Evolutionary conservation across 176 grass and related monocot species (phyloP).

Genomic region (Chrysopogon serrulatus): DNA sequence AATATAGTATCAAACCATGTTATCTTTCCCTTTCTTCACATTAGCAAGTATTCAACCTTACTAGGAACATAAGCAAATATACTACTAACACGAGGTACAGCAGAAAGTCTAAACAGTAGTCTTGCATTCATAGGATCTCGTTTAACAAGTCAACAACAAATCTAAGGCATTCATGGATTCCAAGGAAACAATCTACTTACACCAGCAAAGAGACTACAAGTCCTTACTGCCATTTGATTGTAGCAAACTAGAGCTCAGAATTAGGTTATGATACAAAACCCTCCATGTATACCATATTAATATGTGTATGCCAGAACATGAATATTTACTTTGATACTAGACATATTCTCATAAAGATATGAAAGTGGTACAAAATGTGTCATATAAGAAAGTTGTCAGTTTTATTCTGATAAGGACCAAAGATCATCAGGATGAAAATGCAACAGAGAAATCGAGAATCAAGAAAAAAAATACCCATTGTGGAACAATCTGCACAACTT

Average conservation of each 20-base stretch:
- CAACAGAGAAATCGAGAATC: background rate
- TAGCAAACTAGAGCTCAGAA: background rate
- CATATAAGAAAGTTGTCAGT: background rate
- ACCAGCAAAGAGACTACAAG: background rate
- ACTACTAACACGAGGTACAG: background rate
- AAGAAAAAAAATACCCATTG: conserved; percentile 75
- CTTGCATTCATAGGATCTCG: background rate
- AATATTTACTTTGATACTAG: background rate
- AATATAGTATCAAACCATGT: background rate
- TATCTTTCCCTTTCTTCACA: background rate
- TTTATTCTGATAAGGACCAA: background rate
- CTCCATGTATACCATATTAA: background rate
- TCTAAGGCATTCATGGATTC: background rate
- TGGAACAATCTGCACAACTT: conserved; percentile 69
- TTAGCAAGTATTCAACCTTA: background rate
- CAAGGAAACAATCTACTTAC: background rate
- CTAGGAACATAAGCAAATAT: background rate
- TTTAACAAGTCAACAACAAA: background rate
- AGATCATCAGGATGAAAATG: background rate
- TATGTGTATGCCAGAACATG: background rate
- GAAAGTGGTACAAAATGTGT: background rate
- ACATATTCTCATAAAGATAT: conserved; percentile 8
- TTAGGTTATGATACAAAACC: background rate
- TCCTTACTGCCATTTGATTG: background rate
- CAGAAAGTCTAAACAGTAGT: background rate